Evolutionary conservation across 192 early-diverging fungal species (phyloP).

Genomic region (Cladochytrium replicatum): DNA sequence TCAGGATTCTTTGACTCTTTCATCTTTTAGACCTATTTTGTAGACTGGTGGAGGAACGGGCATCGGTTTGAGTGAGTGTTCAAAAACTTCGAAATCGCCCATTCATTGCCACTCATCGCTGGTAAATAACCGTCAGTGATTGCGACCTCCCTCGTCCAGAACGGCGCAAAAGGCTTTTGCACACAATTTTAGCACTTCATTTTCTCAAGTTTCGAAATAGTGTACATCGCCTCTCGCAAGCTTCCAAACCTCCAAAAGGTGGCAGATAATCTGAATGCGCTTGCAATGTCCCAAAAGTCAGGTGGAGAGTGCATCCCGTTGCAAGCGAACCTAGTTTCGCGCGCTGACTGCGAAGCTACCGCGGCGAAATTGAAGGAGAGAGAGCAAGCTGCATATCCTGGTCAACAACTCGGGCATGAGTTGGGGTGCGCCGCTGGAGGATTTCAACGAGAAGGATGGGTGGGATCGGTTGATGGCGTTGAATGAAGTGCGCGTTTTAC

Average conservation of each 20-base stretch:
- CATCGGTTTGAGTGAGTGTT: slow-evolving; percentile 45
- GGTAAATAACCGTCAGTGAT: slow-evolving; percentile 54
- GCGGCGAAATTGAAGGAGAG: slow-evolving; percentile 39
- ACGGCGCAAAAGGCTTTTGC: slow-evolving; percentile 62
- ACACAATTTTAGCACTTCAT: neutral
- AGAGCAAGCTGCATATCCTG: slow-evolving; percentile 71
- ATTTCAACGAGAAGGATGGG: slow-evolving; percentile 40
- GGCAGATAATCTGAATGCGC: slow-evolving; percentile 54
- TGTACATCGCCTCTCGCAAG: slow-evolving; percentile 85
- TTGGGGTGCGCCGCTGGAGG: slow-evolving; percentile 28
- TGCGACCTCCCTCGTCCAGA: slow-evolving; percentile 61
- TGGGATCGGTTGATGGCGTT: slow-evolving; percentile 65
- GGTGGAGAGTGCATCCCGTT: slow-evolving; percentile 66
- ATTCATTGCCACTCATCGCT: too few species aligned
- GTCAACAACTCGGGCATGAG: slow-evolving; percentile 71
- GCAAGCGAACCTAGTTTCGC: slow-evolving; percentile 59
- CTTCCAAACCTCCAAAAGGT: slow-evolving; percentile 28
- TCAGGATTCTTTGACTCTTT: too few species aligned
- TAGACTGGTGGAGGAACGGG: slow-evolving; percentile 40
- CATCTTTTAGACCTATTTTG: too few species aligned
- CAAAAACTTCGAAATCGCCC: too few species aligned
- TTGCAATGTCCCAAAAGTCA: too few species aligned
- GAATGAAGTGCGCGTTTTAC: slow-evolving; percentile 73
- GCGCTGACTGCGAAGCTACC: slow-evolving; percentile 45
- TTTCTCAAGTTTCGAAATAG: slow-evolving; percentile 20